Conservation (phyloP, 192 early-diverging fungal species). For the Backusella liffmaniae region DNA sequence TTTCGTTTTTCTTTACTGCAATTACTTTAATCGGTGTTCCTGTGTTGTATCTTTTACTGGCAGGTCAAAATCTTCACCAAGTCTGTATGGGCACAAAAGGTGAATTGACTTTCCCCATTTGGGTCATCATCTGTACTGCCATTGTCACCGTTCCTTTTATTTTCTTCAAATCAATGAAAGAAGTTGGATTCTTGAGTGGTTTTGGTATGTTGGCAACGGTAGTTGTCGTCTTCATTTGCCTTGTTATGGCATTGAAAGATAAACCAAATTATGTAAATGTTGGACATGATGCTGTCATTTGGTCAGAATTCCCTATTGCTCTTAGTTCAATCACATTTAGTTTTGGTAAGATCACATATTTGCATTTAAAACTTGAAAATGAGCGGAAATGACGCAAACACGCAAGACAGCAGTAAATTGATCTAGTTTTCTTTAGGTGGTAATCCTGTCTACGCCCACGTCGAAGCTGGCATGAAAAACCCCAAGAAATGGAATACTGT, state of each 20-base stretch:
- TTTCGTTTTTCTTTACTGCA: slow-evolving; percentile 62
- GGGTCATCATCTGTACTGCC: slow-evolving; percentile 54
- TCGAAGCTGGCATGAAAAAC: slow-evolving; percentile 70
- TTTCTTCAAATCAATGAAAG: slow-evolving; percentile 71
- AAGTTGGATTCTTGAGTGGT: slow-evolving; percentile 67
- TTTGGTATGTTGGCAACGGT: slow-evolving; percentile 71
- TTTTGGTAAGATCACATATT: slow-evolving; percentile 25
- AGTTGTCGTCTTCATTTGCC: slow-evolving; percentile 61
- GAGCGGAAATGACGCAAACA: neutral
- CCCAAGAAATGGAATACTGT: slow-evolving; percentile 69
- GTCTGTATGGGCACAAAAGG: slow-evolving; percentile 49
- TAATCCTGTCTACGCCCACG: slow-evolving; percentile 79
- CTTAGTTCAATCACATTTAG: slow-evolving; percentile 58
- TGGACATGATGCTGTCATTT: slow-evolving; percentile 41
- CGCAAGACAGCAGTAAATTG: neutral
- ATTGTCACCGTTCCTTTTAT: slow-evolving; percentile 68
- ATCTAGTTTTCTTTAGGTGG: slow-evolving; percentile 37
- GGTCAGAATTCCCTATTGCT: slow-evolving; percentile 56
- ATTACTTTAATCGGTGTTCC: slow-evolving; percentile 65
- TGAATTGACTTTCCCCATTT: slow-evolving; percentile 45
- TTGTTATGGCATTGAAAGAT: slow-evolving; percentile 50
- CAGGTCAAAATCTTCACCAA: slow-evolving; percentile 62
- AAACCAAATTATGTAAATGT: slow-evolving; percentile 12
- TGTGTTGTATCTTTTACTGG: slow-evolving; percentile 66
- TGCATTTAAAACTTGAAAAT: neutral